Evolutionary conservation across 1,284 basidiomycete species (phyloP), one percentile per base, ranked within the genome.

Genomic region (Athelia sp.): DNA sequence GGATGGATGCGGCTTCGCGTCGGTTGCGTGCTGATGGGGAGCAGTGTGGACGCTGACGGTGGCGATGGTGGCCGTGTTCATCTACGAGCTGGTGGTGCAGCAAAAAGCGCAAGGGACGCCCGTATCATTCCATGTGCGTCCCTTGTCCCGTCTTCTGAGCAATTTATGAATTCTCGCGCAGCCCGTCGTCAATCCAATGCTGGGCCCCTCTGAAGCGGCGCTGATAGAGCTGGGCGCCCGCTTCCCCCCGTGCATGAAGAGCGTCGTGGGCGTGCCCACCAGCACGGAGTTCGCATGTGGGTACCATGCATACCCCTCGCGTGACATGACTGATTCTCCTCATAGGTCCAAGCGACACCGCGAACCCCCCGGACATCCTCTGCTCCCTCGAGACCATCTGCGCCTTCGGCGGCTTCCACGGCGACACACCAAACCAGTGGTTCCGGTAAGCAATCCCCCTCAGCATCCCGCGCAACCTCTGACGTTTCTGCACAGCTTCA

Each of bases 151-250:
- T 21, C 40, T 43, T 26, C 51, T n/a, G n/a, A n/a, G 6, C 13
- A 8, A 40, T 40, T 40, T 9, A 40, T 40, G 6, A 4, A n/a
- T n/a, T 61, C 48, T 63, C 59, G n/a, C n/a, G 11, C 56, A 89
- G 75, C 91, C 90, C 2, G 75, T 75, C 11, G 83, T 95, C 55
- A 97, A 97, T 63, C 87, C 87, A 6, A 97, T 98, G 93, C 73
- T 94, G 23, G 95, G 95, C 0, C 95, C 95, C 0, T 88, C 91
- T 0, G 79, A 80, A 36, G 84, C 85, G 42, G 92, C 90, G 3
- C 71, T 98, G 15, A 93, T 98, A 57, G 82, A 89, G 56, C 74
- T 93, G 44, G 95, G 89, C n/a, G 93, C 94, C 15, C 89, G 96
- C 15, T 98, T 95, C 62, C 91, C 91, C 8, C 84, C 87, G 2